Percentiles rank a stretch among this genome's conserved stretches.
Evolutionary conservation across 2,329 filamentous ascomycete genomes (phyloP).

Genomic region (Colletotrichum limetticola): DNA sequence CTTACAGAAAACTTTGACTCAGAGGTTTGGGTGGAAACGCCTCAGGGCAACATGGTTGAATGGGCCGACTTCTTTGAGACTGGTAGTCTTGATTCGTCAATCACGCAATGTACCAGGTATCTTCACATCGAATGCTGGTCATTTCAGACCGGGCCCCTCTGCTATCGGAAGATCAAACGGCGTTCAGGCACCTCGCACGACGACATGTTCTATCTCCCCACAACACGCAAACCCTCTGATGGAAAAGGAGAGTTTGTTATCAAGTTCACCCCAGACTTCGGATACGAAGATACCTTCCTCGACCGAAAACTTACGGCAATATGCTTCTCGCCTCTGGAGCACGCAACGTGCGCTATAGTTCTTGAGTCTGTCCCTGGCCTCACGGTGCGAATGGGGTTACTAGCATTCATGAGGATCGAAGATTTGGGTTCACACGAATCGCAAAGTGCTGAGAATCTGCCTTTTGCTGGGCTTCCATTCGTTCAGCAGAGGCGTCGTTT

Average conservation of each 20-base stretch:
- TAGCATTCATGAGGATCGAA: background rate
- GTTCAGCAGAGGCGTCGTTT: background rate
- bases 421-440: constrained; percentile 5
- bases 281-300: background rate
- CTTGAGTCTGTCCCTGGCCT: background rate
- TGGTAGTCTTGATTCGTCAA: background rate
- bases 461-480: background rate
- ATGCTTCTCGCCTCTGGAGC: background rate
- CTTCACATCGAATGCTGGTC: constrained; percentile 7
- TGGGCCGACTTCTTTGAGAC: background rate
- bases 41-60: background rate
- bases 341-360: background rate
- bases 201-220: background rate
- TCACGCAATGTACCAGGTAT: background rate
- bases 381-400: background rate
- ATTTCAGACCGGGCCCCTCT: background rate
- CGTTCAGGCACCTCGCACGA: background rate
- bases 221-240: background rate
- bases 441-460: background rate
- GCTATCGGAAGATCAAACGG: background rate
- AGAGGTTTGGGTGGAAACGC: background rate
- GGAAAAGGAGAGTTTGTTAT: background rate
- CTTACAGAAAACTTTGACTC: background rate
- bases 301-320: background rate
- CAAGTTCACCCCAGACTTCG: constrained; percentile 1